Base-by-base conservation (phyloP, 140 eudicot species). In the Ambrosia hybrid region DNA sequence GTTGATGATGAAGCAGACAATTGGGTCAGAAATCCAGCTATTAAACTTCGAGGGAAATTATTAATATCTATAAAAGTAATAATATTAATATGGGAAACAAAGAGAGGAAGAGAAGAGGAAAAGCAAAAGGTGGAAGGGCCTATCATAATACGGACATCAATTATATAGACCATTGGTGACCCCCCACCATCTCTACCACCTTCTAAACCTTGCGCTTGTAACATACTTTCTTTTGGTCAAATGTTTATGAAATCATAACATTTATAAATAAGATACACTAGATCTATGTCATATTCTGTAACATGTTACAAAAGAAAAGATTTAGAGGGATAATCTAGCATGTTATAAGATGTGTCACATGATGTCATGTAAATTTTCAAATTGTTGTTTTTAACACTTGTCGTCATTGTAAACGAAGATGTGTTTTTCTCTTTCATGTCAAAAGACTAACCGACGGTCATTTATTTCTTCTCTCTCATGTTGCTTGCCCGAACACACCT, bases 11-110 rank as follows among this genome's bases (percentile, higher is more conserved):
- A 69, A 72, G 80, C 70, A 68, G 88, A 80, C 84, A 80, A 85
- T 75, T 76, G 82, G 83, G 89, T 81, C 91, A 85, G 92, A 88
- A 84, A 88, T 71, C 81, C 82, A 81, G 96, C 77, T 72, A 81
- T 71, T 71, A 68, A 65, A 60, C 76, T 49, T 62, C 49, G 36
- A 74, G 72, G 74, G 66, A 78, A 55, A 65, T 26, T 16, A 76
- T 51, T 51, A 30, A 1, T 30, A 30, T 30, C 2, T 30, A 30
- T 51, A 55, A 82, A 65, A 71, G 73, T 60, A 45, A 66, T 74
- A 58, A 62, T 73, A 21, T 21, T 21, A 68, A 75, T 71, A 57
- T 41, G 72, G 51, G 70, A 34, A 56, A 73, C 51, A 69, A 52
- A 60, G 66, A 69, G 57, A 7, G 48, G 9, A 41, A 9, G 9